Conservation (phyloP, 192 early-diverging fungal genomes). For the Mortierella hygrophila region DNA sequence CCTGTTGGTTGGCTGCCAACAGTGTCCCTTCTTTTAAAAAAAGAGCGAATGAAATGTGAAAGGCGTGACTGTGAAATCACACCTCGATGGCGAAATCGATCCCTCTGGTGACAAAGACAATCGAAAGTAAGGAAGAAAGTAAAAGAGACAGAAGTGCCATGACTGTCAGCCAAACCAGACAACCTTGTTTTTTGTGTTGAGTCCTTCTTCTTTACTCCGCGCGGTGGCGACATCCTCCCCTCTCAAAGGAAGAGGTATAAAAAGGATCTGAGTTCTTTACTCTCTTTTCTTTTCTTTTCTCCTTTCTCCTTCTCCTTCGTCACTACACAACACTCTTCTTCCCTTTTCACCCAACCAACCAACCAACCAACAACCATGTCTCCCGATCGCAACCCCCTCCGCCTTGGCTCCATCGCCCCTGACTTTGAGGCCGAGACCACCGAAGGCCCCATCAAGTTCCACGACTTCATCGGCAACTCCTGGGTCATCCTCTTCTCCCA, state of each 20-base stretch:
- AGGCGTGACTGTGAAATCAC: not conserved
- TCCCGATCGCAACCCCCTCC: constrained; percentile 39
- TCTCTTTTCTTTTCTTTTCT: not conserved
- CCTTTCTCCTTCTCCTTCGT: not conserved
- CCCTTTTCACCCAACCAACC: not conserved
- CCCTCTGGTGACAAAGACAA: not conserved
- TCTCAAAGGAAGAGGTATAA: not conserved
- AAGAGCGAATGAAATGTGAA: not conserved
- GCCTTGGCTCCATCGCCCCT: constrained; percentile 58
- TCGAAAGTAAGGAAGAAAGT: not conserved
- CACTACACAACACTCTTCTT: not conserved
- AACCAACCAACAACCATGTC: constrained; percentile 18
- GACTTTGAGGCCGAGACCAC: constrained; percentile 92
- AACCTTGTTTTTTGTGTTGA: not conserved
- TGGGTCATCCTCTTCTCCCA: constrained; percentile 99
- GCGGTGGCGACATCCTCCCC: not conserved
- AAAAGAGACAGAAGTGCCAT: not conserved
- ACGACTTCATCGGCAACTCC: constrained; percentile 84
- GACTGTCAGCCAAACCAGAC: not conserved
- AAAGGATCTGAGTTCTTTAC: not conserved
- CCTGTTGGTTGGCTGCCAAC: no score
- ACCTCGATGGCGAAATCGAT: constrained; percentile 8
- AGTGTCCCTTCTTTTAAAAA: no score
- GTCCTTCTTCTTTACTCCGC: not conserved
- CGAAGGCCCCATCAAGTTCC: constrained; percentile 91